Base-by-base conservation (phyloP, 1,284 basidiomycete species). In the Ceratobasidium sp. region DNA sequence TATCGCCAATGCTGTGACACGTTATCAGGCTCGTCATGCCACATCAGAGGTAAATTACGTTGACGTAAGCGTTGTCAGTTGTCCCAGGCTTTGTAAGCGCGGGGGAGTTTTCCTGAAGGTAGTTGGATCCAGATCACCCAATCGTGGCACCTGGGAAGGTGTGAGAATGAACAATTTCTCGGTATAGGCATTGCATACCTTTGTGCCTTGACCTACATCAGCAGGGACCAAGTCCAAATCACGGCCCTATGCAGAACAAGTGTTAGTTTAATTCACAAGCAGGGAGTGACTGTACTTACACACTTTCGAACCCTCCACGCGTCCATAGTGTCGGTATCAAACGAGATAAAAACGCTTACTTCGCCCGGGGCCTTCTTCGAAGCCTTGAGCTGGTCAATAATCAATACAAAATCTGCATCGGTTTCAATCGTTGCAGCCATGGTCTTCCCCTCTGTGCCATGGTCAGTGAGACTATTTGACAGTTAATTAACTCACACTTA, bases 401-500 rank as follows among this genome's bases (percentile, higher is more conserved):
- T 31, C 24, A 49, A 46, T 19, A 14, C n/a, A 49, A 75, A 75
- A 8, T 76, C 66, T 8, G 46, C 39, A 48, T 76, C 53, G 43
- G 48, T 73, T 8, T 73, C 51, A n/a, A 76, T 73, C 1, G 76
- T 73, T 3, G 76, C 22, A 0, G 74, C 76, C 1, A 41, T 62
- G 29, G n/a, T 22, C 49, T 76, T 75, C 5, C 76, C 66, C 22
- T 74, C 76, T 53, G 74, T 76, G 29, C 41, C 66, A 4, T n/a
- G 5, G 29, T 68, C 14, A 31, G 51, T 29, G 27, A 29, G 19
- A 16, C 19, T 16, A 16, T 4, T 22, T n/a, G 19, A 49, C 8
- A 49, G 19, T 22, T 49, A 46, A 46, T 37, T 58, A 75, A 14
- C 19, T 34, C 49, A 75, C 73, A 78, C 61, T 14, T 65, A 80